Evolutionary conservation across 2,329 filamentous ascomycete species (phyloP), one percentile per base, ranked within the genome.

Genomic region (Calonectria multiphialidica): DNA sequence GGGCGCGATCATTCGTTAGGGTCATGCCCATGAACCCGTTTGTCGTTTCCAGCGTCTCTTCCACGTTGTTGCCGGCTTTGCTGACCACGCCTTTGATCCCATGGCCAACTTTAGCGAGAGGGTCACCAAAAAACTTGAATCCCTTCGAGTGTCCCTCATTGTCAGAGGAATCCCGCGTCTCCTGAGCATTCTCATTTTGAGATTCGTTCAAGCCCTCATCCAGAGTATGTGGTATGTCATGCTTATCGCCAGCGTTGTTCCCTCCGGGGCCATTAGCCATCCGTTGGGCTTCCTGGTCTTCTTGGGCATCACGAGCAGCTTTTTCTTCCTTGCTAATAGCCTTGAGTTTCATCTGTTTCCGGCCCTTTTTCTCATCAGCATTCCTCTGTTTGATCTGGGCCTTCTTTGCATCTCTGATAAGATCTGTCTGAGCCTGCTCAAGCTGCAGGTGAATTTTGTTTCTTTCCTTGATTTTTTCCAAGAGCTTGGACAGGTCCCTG

Each of bases 351-450:
- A 83, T 80, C 57, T 87, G 84, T 70, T 87, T 90, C n/a, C 92
- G 90, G 1, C 86, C 84, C 75, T 89, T 89, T 81, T 94, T 95
- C 49, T 92, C 93, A 8, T 91, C 90, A 63, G 90, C 90, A 64
- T 88, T 87, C 68, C 88, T 81, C 78, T 91, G 87, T 80, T 96
- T 93, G n/a, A 93, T 85, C 76, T 98, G 92, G 16, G 91, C 92
- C 81, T 93, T 95, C 80, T 95, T 96, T 68, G 94, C 96, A 55
- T 88, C 88, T 71, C 92, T 93, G 76, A 99, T 94, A 47, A 99
- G 86, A 25, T 95, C 91, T 0, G 95, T 98, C 83, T 98, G 93
- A 1, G 96, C 96, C 10, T 84, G 84, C 80, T 99, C 97, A 0
- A 99, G 89, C 68, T 88, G 86, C 49, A 88, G 82, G 57, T 96